Conservation (phyloP, 2,329 filamentous ascomycete genomes). For the Colletotrichum cordylinicola region DNA sequence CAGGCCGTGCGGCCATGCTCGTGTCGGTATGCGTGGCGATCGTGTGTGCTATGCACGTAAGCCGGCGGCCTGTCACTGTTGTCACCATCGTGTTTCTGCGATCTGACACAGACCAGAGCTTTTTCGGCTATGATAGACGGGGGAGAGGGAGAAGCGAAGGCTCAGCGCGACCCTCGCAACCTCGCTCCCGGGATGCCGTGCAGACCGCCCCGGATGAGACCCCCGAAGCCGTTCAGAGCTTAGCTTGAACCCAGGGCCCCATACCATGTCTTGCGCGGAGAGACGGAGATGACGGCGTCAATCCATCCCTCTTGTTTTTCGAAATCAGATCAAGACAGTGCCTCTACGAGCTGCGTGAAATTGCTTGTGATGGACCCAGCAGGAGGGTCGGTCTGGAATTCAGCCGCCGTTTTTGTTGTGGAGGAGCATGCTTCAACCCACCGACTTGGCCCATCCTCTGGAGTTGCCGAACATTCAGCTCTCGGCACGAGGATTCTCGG, state of each 20-base stretch:
- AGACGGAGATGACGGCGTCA: background rate
- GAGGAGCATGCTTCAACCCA: background rate
- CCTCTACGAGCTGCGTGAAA: background rate
- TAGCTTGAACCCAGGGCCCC: background rate
- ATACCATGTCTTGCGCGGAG: constrained; percentile 3
- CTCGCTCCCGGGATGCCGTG: background rate
- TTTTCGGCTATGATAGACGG: background rate
- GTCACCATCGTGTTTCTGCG: background rate
- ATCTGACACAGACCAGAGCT: background rate
- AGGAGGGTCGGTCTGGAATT: no score
- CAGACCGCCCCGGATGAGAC: background rate
- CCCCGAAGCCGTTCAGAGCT: background rate
- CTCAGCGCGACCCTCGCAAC: background rate
- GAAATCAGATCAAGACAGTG: background rate
- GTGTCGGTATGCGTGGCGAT: background rate
- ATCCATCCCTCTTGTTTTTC: background rate
- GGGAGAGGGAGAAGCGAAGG: background rate
- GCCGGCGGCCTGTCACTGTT: background rate
- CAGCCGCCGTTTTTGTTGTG: background rate
- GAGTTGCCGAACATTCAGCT: background rate
- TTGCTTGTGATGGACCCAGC: background rate
- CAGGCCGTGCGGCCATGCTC: background rate
- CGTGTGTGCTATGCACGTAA: background rate
- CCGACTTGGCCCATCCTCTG: background rate
- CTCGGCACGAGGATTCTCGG: background rate